These are phyloP conservation scores for Bimuria novae-zelandiae DNA, from an alignment of 2,329 filamentous ascomycete species.

Conservation along the genomic window DNA sequence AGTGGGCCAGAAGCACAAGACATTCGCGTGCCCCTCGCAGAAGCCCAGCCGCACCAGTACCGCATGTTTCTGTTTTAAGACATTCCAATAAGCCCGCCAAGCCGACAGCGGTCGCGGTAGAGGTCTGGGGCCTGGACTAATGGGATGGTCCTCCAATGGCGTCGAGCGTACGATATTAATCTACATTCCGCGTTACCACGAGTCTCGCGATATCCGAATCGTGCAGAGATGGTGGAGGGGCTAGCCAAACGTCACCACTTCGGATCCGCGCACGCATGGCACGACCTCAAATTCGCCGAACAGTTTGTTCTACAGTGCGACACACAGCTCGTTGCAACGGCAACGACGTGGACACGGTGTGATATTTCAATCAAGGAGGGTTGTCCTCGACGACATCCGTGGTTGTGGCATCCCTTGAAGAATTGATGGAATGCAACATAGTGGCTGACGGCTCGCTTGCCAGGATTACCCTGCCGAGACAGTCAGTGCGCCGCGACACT, in stretches of 20 bases:
- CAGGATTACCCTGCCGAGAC: no score
- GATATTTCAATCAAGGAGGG: no score
- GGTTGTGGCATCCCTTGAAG: no score
- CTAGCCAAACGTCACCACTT: constrained; percentile 6
- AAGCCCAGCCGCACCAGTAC: constrained; percentile 9
- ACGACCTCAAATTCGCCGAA: neutral
- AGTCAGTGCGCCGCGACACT: no score
- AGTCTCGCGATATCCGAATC: neutral
- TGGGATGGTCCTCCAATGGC: neutral
- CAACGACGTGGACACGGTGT: neutral
- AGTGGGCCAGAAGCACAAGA: neutral
- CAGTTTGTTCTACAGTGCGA: neutral
- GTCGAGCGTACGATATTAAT: neutral
- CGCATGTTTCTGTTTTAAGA: constrained; percentile 6
- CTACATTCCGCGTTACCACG: neutral
- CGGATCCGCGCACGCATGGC: neutral
- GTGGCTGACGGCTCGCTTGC: no score
- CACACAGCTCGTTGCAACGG: neutral
- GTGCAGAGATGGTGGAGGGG: constrained; percentile 2
- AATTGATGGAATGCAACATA: no score
- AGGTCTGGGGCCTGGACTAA: neutral
- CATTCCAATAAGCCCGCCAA: constrained; percentile 11
- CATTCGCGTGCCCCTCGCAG: neutral
- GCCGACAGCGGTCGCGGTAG: neutral
- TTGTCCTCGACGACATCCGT: no score